A percentile compares a stretch with the other conserved stretches of the same genome.
phyloP scores from a whole-genome alignment of 108 stramenopile species.

The Cafeteria roenbergensis region DNA sequence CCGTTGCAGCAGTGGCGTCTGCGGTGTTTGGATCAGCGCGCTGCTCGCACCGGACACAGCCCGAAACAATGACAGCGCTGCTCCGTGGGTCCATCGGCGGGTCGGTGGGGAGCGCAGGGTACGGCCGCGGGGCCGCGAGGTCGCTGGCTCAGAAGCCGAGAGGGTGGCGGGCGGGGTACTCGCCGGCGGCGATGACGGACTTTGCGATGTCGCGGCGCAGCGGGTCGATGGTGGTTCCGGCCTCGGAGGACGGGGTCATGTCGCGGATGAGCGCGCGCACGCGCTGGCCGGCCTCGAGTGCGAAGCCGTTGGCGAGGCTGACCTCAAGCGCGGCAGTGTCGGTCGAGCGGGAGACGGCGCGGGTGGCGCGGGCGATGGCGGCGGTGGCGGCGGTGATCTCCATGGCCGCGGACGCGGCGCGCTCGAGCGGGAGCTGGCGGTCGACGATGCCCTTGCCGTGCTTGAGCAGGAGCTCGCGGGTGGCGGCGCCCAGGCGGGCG shows the following conservation, averaged over 20 bases:
- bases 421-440: neutral
- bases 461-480: conserved; percentile 4
- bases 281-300: neutral
- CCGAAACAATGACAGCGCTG: too few species aligned
- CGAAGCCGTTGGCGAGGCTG: neutral
- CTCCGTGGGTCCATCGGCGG: too few species aligned
- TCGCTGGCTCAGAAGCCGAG: neutral
- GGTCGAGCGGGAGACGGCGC: neutral
- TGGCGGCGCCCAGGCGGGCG: neutral
- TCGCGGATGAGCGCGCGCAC: conserved; percentile 3
- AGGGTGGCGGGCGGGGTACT: neutral
- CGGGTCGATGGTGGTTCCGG: neutral
- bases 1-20: too few species aligned
- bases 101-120: too few species aligned
- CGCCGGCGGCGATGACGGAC: neutral
- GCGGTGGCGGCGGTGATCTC: conserved; percentile 2
- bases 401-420: neutral
- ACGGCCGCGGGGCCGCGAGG: too few species aligned
- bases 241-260: neutral
- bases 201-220: neutral
- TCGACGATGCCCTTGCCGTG: conserved; percentile 11
- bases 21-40: too few species aligned
- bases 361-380: conserved; percentile 4
- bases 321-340: conserved; percentile 2
- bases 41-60: too few species aligned